These are phyloP conservation scores for Endocalyx cinctus DNA, from an alignment of 2,329 filamentous ascomycete genomes.

Conservation along the genomic window DNA sequence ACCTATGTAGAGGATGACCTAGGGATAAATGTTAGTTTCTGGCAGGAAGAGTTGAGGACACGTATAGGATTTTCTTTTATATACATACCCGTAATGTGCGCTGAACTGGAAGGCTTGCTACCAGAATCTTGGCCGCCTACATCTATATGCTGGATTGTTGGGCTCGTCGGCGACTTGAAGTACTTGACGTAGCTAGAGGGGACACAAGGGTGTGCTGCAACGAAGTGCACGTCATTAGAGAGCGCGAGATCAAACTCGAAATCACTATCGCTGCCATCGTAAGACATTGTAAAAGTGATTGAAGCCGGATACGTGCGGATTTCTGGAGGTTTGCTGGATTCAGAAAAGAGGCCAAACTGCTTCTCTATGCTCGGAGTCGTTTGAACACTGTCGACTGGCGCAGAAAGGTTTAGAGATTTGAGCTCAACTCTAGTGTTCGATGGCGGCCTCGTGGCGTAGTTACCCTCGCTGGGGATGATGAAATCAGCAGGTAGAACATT, in stretches of 20 bases:
- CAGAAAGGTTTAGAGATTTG: constrained; percentile 44
- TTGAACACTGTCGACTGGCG: constrained; percentile 38
- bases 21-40: background rate
- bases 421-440: constrained; percentile 44
- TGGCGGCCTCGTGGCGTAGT: constrained; percentile 44
- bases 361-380: constrained; percentile 40
- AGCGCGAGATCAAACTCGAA: constrained; percentile 41
- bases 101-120: constrained; percentile 41
- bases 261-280: constrained; percentile 35
- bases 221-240: constrained; percentile 57
- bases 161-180: constrained; percentile 55
- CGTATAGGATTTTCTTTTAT: too few relatives aligned
- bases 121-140: constrained; percentile 40
- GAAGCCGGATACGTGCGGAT: constrained; percentile 37
- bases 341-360: constrained; percentile 33
- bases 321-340: constrained; percentile 24
- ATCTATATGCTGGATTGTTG: constrained; percentile 54
- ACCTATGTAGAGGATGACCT: constrained; percentile 62
- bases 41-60: too few relatives aligned
- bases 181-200: constrained; percentile 53
- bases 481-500: constrained; percentile 58
- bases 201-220: constrained; percentile 62
- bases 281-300: constrained; percentile 35
- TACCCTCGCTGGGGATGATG: constrained; percentile 54
- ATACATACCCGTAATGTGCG: constrained; percentile 42